Base-by-base conservation (phyloP, 441 rosid genomes). In the Macaranga tanarius region DNA sequence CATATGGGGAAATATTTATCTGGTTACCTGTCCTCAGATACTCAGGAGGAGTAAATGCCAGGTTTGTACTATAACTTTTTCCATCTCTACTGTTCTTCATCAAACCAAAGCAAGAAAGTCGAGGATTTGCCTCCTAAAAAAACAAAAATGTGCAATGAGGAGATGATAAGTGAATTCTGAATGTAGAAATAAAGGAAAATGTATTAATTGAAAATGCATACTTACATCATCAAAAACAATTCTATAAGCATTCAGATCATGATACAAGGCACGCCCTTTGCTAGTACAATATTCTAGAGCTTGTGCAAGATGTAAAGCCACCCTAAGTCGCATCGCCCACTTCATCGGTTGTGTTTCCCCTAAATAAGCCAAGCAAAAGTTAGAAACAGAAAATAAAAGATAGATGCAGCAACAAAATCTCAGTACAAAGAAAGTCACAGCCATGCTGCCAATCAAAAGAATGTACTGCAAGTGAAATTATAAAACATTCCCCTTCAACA, bases 31-130 rank as follows among this genome's bases (percentile, higher is more conserved):
- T 92, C 85, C 90, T 84, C 70, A 94, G 84, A 83, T 94, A 94
- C 79, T 94, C 98, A 0, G 98, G 98, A 56, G 98, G 98, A 62
- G 97, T 89, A 80, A 91, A 92, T 0, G 97, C 99, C 79, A 92
- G 81, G 87, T 92, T 92, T 65, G 99, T 92, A 74, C 97, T 94
- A 75, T 92, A 94, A 81, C 97, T 92, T 88, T 90, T 92, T 76
- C 98, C 98, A 84, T 94, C 98, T 76, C 93, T 82, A 69, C 97
- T 94, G 72, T 94, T 94, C 85, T 92, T 94, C 96, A 94, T 94
- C 81, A 94, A 85, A 54, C 98, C 99, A 22, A 94, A 94, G 83
- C 97, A 94, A 0, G 99, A 94, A 72, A 94, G 96, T 59, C 94
- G 88, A 65, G 99, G 97, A 78, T 94, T 96, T 40, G 92, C 97